phyloP scores from a whole-genome alignment of 1,139 yeast genomes.

The Diutina pseudorugosa region DNA sequence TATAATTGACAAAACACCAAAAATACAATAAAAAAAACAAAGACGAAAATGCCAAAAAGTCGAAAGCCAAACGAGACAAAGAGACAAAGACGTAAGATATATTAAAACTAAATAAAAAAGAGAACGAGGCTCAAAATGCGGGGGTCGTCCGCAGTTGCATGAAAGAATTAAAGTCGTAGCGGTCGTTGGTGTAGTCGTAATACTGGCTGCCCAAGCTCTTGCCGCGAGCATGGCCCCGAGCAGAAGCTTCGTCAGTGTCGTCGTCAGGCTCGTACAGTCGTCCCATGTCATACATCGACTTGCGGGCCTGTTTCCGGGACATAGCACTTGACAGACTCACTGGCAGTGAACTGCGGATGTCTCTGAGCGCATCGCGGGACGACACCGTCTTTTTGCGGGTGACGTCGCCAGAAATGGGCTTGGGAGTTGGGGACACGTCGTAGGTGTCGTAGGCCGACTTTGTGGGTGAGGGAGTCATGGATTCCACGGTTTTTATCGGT shows the following conservation, averaged over 20 bases:
- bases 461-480: background rate
- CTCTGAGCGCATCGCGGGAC: background rate
- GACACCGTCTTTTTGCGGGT: too few relatives aligned
- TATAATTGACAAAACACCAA: too few relatives aligned
- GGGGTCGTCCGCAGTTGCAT: background rate
- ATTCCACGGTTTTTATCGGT: background rate
- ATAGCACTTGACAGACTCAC: too few relatives aligned
- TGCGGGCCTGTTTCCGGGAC: background rate
- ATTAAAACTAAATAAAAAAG: too few relatives aligned
- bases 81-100: too few relatives aligned
- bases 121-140: background rate
- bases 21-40: too few relatives aligned
- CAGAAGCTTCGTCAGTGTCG: background rate
- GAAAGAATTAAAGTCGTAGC: constrained; percentile 2
- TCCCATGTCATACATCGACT: background rate
- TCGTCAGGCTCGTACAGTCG: background rate
- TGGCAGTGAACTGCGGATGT: too few relatives aligned
- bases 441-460: background rate
- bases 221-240: background rate
- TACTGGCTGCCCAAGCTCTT: background rate
- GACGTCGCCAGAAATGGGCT: too few relatives aligned
- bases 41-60: too few relatives aligned
- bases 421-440: too few relatives aligned
- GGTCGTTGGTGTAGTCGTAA: background rate
- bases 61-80: too few relatives aligned